A percentile compares a stretch with the other conserved stretches of the same genome.
Conservation (phyloP, 768 basidiomycete genomes). For the Baorangia bicolor region DNA sequence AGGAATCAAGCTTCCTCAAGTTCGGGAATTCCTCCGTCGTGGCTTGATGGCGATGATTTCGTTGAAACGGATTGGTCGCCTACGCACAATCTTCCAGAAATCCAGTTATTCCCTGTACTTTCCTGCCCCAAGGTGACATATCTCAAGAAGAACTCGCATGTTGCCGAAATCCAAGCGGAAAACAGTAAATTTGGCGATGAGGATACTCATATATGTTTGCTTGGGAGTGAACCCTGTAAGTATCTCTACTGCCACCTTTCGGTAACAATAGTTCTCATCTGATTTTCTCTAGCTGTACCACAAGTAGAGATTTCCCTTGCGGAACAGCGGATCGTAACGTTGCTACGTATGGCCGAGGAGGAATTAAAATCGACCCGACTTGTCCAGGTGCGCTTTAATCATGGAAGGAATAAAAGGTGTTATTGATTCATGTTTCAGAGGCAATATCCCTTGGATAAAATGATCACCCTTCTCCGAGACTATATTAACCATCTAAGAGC, state of each 20-base stretch:
- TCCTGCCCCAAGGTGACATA: constrained; percentile 82
- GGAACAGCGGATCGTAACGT: constrained; percentile 49
- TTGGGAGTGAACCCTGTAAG: constrained; percentile 72
- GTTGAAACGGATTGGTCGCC: constrained; percentile 69
- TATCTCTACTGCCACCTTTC: background rate
- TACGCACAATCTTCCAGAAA: constrained; percentile 48
- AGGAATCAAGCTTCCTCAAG: constrained; percentile 28
- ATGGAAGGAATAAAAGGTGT: background rate
- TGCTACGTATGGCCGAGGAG: constrained; percentile 32
- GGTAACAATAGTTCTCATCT: background rate
- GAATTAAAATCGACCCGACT: constrained; percentile 7
- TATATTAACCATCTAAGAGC: constrained; percentile 57
- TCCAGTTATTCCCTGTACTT: constrained; percentile 72
- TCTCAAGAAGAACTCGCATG: constrained; percentile 58
- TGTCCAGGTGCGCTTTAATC: constrained; percentile 15
- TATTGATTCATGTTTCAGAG: constrained; percentile 20
- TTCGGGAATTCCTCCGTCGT: constrained; percentile 47
- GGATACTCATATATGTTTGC: constrained; percentile 75
- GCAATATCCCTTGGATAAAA: constrained; percentile 38
- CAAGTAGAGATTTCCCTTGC: constrained; percentile 66
- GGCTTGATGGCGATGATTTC: constrained; percentile 83
- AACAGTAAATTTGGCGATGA: constrained; percentile 85
- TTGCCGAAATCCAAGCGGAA: constrained; percentile 40
- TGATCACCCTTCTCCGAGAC: constrained; percentile 57
- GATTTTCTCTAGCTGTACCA: constrained; percentile 48